phyloP scores from a whole-genome alignment of 768 basidiomycete species.

The Leccinum rimulosum region DNA sequence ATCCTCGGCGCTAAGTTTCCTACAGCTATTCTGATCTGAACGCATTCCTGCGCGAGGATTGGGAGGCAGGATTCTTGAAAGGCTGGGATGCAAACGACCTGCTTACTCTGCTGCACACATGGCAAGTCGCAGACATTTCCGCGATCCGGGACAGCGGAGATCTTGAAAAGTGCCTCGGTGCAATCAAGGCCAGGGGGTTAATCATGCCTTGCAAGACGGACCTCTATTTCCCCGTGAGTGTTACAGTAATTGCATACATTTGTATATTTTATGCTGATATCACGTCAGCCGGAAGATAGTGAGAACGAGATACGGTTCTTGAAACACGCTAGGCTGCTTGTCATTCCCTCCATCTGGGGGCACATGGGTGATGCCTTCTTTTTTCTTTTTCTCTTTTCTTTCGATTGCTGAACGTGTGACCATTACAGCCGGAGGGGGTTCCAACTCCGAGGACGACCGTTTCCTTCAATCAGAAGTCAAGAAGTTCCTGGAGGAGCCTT shows the following conservation, averaged over 20 bases:
- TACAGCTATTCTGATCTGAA: slow-evolving; percentile 47
- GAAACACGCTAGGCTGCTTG: slow-evolving; percentile 41
- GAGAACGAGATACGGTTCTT: slow-evolving; percentile 44
- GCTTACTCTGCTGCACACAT: slow-evolving; percentile 47
- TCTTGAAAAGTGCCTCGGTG: slow-evolving; percentile 38
- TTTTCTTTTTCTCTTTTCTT: neutral
- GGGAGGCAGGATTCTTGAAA: slow-evolving; percentile 46
- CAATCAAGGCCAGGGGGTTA: slow-evolving; percentile 50
- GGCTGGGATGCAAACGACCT: slow-evolving; percentile 58
- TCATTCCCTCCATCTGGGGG: slow-evolving; percentile 58
- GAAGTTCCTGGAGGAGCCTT: slow-evolving; percentile 42
- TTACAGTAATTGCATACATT: slow-evolving; percentile 27
- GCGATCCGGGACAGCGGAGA: slow-evolving; percentile 43
- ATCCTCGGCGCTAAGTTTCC: neutral
- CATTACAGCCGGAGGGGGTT: slow-evolving; percentile 42
- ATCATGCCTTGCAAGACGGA: slow-evolving; percentile 65
- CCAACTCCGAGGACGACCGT: slow-evolving; percentile 37
- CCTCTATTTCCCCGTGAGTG: slow-evolving; percentile 53
- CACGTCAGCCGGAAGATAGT: slow-evolving; percentile 51
- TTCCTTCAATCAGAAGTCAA: slow-evolving; percentile 45
- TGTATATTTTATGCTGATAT: neutral
- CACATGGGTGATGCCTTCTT: slow-evolving; percentile 42
- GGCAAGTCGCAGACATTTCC: slow-evolving; percentile 53
- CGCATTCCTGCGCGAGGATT: slow-evolving; percentile 48
- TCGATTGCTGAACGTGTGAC: neutral